Conservation (phyloP, 768 basidiomycete genomes). For the Phallus indusiatus region DNA sequence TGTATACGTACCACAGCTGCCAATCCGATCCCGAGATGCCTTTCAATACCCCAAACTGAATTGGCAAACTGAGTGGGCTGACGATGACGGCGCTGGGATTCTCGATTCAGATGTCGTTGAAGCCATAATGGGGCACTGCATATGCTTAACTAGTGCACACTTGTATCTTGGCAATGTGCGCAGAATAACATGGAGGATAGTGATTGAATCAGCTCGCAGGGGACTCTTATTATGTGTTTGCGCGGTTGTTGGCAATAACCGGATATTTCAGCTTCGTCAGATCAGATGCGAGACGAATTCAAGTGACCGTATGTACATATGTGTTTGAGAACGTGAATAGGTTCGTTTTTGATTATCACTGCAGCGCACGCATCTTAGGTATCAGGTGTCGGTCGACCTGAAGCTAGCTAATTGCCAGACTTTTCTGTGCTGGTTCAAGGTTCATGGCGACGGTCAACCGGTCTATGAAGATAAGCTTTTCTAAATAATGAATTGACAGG, state of each 20-base stretch:
- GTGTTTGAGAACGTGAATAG: constrained; percentile 10
- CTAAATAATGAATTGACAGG: background rate
- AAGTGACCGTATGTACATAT: background rate
- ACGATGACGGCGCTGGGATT: background rate
- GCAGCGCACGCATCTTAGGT: too few relatives aligned
- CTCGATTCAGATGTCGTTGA: background rate
- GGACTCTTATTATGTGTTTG: too few relatives aligned
- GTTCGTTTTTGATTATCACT: background rate
- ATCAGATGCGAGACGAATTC: too few relatives aligned
- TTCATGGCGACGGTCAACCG: background rate
- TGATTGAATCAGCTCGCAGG: background rate
- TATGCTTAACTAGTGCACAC: constrained; percentile 4
- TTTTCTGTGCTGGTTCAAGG: background rate
- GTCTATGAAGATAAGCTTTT: background rate
- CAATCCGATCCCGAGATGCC: background rate
- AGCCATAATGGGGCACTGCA: background rate
- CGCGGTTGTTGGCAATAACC: too few relatives aligned
- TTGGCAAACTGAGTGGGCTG: constrained; percentile 10
- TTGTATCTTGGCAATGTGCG: constrained; percentile 9
- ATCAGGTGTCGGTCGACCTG: too few relatives aligned
- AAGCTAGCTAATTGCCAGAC: background rate
- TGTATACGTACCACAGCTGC: constrained; percentile 9
- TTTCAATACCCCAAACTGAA: too few relatives aligned
- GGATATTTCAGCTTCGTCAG: too few relatives aligned
- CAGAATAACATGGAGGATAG: background rate